Evolutionary conservation across 768 basidiomycete genomes (phyloP), one percentile per base, ranked within the genome.

Genomic region (Rhodosporidiobolus sp.): DNA sequence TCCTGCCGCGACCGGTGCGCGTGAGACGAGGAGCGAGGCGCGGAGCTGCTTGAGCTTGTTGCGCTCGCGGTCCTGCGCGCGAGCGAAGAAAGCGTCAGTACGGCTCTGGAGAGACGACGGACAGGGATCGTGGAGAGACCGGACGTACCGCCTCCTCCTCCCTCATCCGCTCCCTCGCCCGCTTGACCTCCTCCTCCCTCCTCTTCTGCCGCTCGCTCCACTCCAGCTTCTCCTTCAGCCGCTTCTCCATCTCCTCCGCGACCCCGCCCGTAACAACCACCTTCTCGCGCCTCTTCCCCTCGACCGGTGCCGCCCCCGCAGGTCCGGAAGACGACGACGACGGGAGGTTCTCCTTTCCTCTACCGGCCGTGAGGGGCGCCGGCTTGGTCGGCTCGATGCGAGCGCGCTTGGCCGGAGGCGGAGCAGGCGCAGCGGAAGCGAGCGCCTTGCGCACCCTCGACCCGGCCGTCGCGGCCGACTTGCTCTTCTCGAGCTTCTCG

Each of bases 171-270:
- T 72, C 65, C 38, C 57, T 57, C 56, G 26, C 19, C 30, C 20
- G n/a, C 26, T 16, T 53, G 0, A 67, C 65, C 30, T 67, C 70
- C 57, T 72, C 70, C 56, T 72, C 70, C 12, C 70, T 38, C 61
- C 34, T 58, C 65, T 72, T 72, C 62, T 72, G 70, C 34, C 70
- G 34, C 45, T 72, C 70, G 32, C 65, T 67, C 70, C 70, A 72
- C 28, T 67, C 70, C 38, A 67, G 35, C 35, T 63, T 67, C 62
- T 63, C 61, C 38, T 59, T 57, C 28, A 53, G 0, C 30, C 48
- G 24, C 32, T 59, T 48, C 49, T 63, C 70, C 30, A 67, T 50
- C 43, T 63, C 70, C 12, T 54, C 70, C 1, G 61, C 62, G 24
- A 67, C 65, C 22, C 54, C 65, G 14, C 53, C 46, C 4, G 7